Evolutionary conservation across 140 eudicot genomes (phyloP).

Genomic region (Oenanthe javanica): DNA sequence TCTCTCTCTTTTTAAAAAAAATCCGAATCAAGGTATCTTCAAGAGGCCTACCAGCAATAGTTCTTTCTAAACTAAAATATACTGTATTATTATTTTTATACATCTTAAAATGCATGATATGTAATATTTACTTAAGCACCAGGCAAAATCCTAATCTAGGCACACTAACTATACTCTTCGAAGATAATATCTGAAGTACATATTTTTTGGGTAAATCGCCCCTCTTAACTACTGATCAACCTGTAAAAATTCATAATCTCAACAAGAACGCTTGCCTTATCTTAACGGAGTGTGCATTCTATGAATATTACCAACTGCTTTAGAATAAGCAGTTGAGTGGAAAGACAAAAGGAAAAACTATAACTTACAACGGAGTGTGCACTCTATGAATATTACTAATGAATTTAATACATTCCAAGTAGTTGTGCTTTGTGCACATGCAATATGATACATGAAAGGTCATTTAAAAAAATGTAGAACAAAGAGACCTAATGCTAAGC

Average conservation of each 20-base stretch:
- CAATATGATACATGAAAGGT: too few relatives aligned
- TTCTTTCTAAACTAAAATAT: not conserved
- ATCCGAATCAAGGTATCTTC: not conserved
- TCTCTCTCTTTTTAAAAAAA: too few relatives aligned
- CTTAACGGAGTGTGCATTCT: not conserved
- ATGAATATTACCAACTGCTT: not conserved
- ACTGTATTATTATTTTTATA: too few relatives aligned
- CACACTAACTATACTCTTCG: not conserved
- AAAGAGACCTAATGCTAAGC: not conserved
- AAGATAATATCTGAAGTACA: not conserved
- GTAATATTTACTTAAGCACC: not conserved
- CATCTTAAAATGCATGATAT: not conserved
- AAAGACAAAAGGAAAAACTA: not conserved
- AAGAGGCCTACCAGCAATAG: not conserved
- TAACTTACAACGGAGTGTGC: too few relatives aligned
- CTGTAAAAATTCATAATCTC: not conserved
- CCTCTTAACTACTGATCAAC: not conserved
- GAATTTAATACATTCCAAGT: too few relatives aligned
- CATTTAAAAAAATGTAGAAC: not conserved
- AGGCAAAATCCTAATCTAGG: not conserved
- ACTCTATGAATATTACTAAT: too few relatives aligned
- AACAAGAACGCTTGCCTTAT: not conserved
- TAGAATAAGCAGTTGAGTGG: not conserved
- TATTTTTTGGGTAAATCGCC: not conserved
- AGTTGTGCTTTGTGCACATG: not conserved